Conservation (phyloP, 1,139 yeast genomes). For the Insectozyma bohioensis region DNA sequence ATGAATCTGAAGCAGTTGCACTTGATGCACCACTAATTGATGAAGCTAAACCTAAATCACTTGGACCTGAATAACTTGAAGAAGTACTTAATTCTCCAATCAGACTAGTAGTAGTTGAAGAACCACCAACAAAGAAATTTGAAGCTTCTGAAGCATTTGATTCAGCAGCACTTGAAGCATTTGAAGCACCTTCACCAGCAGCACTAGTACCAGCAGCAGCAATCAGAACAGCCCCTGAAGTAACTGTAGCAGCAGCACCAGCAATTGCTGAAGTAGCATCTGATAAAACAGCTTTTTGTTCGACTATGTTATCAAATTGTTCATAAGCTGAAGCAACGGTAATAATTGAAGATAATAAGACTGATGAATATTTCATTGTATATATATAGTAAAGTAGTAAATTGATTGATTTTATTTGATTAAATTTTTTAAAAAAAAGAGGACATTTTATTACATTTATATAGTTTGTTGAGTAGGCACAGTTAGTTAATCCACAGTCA, state of each 20-base stretch:
- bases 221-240: constrained; percentile 5
- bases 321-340: constrained; percentile 5
- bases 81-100: constrained; percentile 4
- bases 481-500: too few relatives aligned
- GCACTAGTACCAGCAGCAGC: constrained; percentile 8
- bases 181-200: constrained; percentile 5
- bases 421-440: too few relatives aligned
- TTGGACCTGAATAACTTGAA: constrained; percentile 1
- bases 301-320: constrained; percentile 4
- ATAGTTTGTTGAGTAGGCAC: constrained; percentile 1
- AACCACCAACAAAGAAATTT: too few relatives aligned
- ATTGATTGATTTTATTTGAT: too few relatives aligned
- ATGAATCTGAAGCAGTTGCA: constrained; percentile 4
- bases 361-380: constrained; percentile 7
- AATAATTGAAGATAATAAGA: constrained; percentile 3
- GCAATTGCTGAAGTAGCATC: constrained; percentile 6
- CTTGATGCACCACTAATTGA: not conserved
- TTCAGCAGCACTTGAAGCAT: constrained; percentile 3
- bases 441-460: not conserved
- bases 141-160: constrained; percentile 2
- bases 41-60: not conserved
- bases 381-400: not conserved
- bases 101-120: not conserved
- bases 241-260: constrained; percentile 6
- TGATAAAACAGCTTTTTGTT: constrained; percentile 5